phyloP scores from a whole-genome alignment of 2,329 filamentous ascomycete genomes.

The Trichocomaceae sp. region DNA sequence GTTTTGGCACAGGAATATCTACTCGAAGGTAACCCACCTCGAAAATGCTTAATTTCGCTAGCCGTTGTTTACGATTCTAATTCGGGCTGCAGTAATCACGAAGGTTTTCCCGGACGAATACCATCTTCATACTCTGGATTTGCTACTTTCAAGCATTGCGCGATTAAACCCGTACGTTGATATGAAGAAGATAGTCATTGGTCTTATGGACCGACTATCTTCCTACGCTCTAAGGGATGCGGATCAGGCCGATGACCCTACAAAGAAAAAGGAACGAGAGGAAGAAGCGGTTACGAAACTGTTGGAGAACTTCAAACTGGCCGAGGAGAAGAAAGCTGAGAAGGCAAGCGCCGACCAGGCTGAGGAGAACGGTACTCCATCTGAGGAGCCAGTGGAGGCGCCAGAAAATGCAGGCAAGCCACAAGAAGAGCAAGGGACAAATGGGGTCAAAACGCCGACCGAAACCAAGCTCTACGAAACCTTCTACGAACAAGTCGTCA shows the following conservation, averaged over 20 bases:
- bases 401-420: slow-evolving; percentile 20
- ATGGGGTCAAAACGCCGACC: slow-evolving; percentile 37
- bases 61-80: slow-evolving; percentile 16
- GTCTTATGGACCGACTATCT: slow-evolving; percentile 91
- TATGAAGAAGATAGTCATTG: slow-evolving; percentile 95
- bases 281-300: slow-evolving; percentile 74
- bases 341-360: slow-evolving; percentile 40
- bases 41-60: background rate
- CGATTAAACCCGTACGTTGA: slow-evolving; percentile 94
- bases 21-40: slow-evolving; percentile 57
- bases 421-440: slow-evolving; percentile 27
- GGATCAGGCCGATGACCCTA: slow-evolving; percentile 60
- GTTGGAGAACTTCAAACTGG: slow-evolving; percentile 62
- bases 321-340: slow-evolving; percentile 48
- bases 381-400: slow-evolving; percentile 15
- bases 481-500: slow-evolving; percentile 89
- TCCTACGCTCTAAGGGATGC: slow-evolving; percentile 89
- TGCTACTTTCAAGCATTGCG: slow-evolving; percentile 88
- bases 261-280: slow-evolving; percentile 70
- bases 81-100: slow-evolving; percentile 65
- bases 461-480: slow-evolving; percentile 88
- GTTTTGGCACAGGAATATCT: slow-evolving; percentile 96
- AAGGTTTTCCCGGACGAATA: slow-evolving; percentile 99
- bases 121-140: slow-evolving; percentile 91
- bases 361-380: slow-evolving; percentile 30